phyloP scores from a whole-genome alignment of 768 basidiomycete species.

The Paxillus ammoniavirescens region DNA sequence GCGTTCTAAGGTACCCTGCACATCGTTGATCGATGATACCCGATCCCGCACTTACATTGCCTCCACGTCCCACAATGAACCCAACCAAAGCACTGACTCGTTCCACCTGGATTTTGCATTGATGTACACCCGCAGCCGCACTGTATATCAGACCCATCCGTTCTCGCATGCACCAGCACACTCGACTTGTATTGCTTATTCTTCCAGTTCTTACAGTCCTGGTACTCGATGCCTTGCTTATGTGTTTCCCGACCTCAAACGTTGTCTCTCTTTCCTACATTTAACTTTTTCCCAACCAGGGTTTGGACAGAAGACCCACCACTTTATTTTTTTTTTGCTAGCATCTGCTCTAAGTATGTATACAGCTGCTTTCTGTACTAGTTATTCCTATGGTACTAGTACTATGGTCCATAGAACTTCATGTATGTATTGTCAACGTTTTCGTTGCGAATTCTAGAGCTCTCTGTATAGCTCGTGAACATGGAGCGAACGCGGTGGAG shows the following conservation, averaged over 20 bases:
- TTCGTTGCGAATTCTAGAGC: conserved; percentile 2
- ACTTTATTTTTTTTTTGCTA: background rate
- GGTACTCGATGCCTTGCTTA: background rate
- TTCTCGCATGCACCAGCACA: background rate
- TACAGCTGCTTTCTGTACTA: conserved; percentile 9
- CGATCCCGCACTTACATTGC: background rate
- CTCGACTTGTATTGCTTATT: conserved; percentile 8
- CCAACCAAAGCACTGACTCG: background rate
- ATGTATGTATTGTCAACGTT: background rate
- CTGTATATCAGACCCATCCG: conserved; percentile 9
- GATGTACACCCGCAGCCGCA: conserved; percentile 8
- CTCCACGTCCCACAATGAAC: background rate
- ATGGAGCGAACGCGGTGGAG: background rate
- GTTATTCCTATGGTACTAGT: conserved; percentile 10
- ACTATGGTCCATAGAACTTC: conserved; percentile 7
- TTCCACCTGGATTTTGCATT: conserved; percentile 1
- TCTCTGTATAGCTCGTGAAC: too few species aligned
- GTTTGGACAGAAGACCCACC: too few species aligned
- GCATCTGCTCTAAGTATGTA: background rate
- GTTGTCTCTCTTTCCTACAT: background rate
- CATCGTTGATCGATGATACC: conserved; percentile 16
- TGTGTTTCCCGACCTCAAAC: background rate
- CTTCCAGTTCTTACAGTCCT: background rate
- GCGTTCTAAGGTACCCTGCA: conserved; percentile 8
- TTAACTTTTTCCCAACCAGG: background rate